Conservation (phyloP, 768 basidiomycete species). For the Termitomyces sp. region DNA sequence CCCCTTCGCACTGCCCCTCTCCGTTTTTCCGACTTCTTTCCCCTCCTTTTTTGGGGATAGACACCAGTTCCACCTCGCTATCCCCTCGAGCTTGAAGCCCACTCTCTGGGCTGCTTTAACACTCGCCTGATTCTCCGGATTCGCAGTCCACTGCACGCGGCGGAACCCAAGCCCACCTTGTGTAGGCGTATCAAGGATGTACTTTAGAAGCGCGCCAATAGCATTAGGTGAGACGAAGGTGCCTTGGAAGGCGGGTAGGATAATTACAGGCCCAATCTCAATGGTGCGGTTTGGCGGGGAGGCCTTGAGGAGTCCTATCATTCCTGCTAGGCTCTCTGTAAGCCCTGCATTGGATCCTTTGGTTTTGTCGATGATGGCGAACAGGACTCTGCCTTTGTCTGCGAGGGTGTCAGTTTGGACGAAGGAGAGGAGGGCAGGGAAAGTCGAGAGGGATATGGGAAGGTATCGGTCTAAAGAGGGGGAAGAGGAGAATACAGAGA, state of each 20-base stretch:
- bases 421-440: slow-evolving; percentile 22
- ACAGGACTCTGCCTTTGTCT: slow-evolving; percentile 25
- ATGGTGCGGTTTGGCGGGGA: slow-evolving; percentile 23
- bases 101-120: slow-evolving; percentile 42
- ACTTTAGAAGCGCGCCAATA: slow-evolving; percentile 33
- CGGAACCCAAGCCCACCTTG: slow-evolving; percentile 45
- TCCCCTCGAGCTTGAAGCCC: slow-evolving; percentile 46
- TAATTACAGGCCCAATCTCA: slow-evolving; percentile 46
- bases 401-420: slow-evolving; percentile 20
- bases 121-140: slow-evolving; percentile 38
- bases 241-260: slow-evolving; percentile 41
- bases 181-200: slow-evolving; percentile 28
- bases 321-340: slow-evolving; percentile 35
- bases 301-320: slow-evolving; percentile 38
- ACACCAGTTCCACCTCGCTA: slow-evolving; percentile 43
- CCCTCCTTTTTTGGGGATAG: slow-evolving; percentile 27
- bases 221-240: slow-evolving; percentile 45
- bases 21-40: slow-evolving; percentile 13
- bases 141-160: slow-evolving; percentile 49
- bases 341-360: slow-evolving; percentile 15
- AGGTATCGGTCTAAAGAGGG: slow-evolving; percentile 32
- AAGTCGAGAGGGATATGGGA: slow-evolving; percentile 27
- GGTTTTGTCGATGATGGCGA: slow-evolving; percentile 44
- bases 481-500: slow-evolving; percentile 12
- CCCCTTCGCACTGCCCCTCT: slow-evolving; percentile 27